A percentile compares a stretch with the other conserved stretches of the same genome.
Evolutionary conservation across 148 eudicot species (phyloP).

Genomic region (Camellia lanceoleosa): DNA sequence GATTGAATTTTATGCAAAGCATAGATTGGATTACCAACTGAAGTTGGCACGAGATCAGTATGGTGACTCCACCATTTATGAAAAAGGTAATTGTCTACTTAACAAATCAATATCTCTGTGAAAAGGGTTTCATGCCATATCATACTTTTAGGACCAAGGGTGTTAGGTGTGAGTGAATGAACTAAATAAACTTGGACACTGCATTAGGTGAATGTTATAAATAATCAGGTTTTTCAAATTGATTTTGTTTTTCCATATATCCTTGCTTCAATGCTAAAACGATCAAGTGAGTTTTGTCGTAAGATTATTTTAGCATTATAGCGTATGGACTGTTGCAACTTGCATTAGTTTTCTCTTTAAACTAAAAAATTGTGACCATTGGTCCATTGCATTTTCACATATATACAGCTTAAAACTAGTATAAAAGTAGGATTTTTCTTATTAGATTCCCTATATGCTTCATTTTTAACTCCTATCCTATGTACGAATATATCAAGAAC

Average conservation of each 20-base stretch:
- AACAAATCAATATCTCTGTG: not conserved
- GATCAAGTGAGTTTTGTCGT: not conserved
- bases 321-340: not conserved
- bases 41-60: constrained; percentile 73
- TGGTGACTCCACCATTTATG: constrained; percentile 86
- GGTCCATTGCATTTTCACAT: not conserved
- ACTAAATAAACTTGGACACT: no score
- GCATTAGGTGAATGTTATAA: no score
- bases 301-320: not conserved
- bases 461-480: not conserved
- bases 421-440: not conserved
- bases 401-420: not conserved
- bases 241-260: not conserved
- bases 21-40: constrained; percentile 88
- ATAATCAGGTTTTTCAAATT: not conserved
- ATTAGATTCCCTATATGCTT: not conserved
- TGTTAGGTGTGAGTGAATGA: no score
- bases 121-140: not conserved
- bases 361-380: not conserved
- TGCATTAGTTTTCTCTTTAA: not conserved
- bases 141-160: not conserved
- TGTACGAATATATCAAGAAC: not conserved
- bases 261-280: not conserved
- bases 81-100: constrained; percentile 56
- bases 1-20: constrained; percentile 80